These are phyloP conservation scores for Amanita rubescens DNA, from an alignment of 768 basidiomycete species.

Conservation along the genomic window DNA sequence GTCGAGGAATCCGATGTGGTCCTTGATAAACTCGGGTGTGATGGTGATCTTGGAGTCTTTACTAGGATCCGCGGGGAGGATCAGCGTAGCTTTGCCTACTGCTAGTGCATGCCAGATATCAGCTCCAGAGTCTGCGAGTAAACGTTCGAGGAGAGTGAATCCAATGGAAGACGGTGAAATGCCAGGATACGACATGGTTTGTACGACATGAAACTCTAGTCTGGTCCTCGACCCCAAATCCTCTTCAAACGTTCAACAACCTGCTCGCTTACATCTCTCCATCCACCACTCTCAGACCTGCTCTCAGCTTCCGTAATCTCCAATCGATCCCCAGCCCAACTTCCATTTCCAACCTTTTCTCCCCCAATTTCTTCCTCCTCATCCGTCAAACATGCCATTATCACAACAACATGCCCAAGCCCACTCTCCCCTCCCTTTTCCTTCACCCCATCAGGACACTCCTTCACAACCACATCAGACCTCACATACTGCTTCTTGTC, in stretches of 20 bases:
- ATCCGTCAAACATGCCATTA: constrained; percentile 5
- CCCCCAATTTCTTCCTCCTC: constrained; percentile 1
- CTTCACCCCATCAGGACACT: no score
- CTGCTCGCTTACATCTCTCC: constrained; percentile 4
- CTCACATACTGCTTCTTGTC: constrained; percentile 4
- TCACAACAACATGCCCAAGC: constrained; percentile 1
- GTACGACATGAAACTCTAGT: no score
- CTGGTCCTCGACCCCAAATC: no score
- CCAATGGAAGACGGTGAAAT: constrained; percentile 65
- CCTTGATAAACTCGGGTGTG: constrained; percentile 70
- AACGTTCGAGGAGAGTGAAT: constrained; percentile 71
- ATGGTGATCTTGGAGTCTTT: constrained; percentile 33
- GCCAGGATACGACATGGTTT: no score
- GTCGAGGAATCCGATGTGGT: constrained; percentile 73
- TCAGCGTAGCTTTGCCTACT: constrained; percentile 71
- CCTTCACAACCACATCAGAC: background rate
- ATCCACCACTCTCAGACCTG: no score
- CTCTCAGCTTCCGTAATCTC: background rate
- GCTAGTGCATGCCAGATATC: constrained; percentile 61
- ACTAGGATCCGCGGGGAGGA: constrained; percentile 64
- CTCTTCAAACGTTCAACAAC: constrained; percentile 7
- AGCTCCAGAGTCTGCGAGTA: constrained; percentile 44
- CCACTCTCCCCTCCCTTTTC: no score
- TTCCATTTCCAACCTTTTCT: background rate
- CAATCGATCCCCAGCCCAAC: constrained; percentile 7